phyloP scores from a whole-genome alignment of 1,284 basidiomycete species.

The Pholiota adiposa region DNA sequence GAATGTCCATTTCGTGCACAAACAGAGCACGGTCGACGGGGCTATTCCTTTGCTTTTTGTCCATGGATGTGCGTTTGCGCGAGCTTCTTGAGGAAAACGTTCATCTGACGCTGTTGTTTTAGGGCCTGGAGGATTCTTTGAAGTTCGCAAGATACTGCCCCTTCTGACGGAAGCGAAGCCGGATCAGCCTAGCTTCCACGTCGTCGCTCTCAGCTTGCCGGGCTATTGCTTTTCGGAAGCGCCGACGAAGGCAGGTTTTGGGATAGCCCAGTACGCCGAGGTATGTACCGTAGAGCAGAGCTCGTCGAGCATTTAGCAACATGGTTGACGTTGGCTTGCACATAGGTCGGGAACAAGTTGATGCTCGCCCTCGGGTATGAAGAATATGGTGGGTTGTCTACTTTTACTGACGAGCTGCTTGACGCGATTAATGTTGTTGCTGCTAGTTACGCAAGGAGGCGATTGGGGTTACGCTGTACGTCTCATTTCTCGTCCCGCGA shows the following conservation, averaged over 20 bases:
- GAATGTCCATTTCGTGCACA: conserved; percentile 56
- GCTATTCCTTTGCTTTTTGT: conserved; percentile 57
- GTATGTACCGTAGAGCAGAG: conserved; percentile 25
- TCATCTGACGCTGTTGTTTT: background rate
- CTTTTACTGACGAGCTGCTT: background rate
- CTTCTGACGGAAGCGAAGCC: conserved; percentile 44
- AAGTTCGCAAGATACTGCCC: conserved; percentile 59
- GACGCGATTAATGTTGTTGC: background rate
- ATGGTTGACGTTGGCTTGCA: no score
- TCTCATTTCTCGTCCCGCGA: background rate
- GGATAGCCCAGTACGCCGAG: conserved; percentile 43
- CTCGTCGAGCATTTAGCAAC: no score
- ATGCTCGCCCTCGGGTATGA: conserved; percentile 57
- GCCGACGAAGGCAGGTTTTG: conserved; percentile 36
- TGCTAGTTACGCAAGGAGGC: conserved; percentile 54
- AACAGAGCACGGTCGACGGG: conserved; percentile 40
- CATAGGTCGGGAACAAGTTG: conserved; percentile 51
- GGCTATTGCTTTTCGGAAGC: conserved; percentile 60
- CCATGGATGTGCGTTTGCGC: conserved; percentile 49
- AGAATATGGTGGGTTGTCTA: conserved; percentile 47
- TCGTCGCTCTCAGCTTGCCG: conserved; percentile 57
- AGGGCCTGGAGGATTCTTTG: conserved; percentile 69
- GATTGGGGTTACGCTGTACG: conserved; percentile 53
- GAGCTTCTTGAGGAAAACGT: background rate
- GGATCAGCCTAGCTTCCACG: conserved; percentile 60